phyloP scores from a whole-genome alignment of 345 rosid genomes.

The Euphorbia lathyris region DNA sequence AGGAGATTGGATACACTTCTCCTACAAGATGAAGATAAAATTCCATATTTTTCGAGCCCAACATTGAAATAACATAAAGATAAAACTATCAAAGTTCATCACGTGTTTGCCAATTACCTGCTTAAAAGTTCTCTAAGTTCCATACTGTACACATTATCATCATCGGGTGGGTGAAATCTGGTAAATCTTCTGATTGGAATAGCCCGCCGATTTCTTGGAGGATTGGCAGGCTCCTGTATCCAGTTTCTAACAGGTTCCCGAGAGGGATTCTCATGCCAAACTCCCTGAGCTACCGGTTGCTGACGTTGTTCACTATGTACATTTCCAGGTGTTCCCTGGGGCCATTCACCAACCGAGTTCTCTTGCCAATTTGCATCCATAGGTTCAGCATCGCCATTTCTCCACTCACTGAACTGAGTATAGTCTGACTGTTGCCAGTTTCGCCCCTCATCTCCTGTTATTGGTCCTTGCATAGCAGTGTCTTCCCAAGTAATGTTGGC shows the following conservation, averaged over 20 bases:
- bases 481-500: constrained; percentile 53
- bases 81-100: background rate
- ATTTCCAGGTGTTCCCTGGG: constrained; percentile 47
- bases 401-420: constrained; percentile 46
- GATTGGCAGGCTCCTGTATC: constrained; percentile 58
- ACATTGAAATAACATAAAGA: background rate
- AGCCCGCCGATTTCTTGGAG: constrained; percentile 59
- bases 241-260: constrained; percentile 56
- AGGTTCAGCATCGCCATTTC: constrained; percentile 47
- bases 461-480: constrained; percentile 45
- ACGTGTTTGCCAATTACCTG: constrained; percentile 52
- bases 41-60: constrained; percentile 9
- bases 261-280: constrained; percentile 58
- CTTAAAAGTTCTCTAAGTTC: constrained; percentile 96
- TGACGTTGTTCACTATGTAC: constrained; percentile 39
- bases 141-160: constrained; percentile 91
- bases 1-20: constrained; percentile 97
- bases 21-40: constrained; percentile 41
- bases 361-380: constrained; percentile 53
- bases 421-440: constrained; percentile 48
- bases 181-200: constrained; percentile 67
- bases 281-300: constrained; percentile 45
- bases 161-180: constrained; percentile 93
- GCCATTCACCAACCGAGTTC: constrained; percentile 50
- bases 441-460: constrained; percentile 41